A percentile compares a stretch with the other conserved stretches of the same genome.
Evolutionary conservation across 371 early-diverging fungal genomes (phyloP).

Genomic region (Conidiobolus incongruus): DNA sequence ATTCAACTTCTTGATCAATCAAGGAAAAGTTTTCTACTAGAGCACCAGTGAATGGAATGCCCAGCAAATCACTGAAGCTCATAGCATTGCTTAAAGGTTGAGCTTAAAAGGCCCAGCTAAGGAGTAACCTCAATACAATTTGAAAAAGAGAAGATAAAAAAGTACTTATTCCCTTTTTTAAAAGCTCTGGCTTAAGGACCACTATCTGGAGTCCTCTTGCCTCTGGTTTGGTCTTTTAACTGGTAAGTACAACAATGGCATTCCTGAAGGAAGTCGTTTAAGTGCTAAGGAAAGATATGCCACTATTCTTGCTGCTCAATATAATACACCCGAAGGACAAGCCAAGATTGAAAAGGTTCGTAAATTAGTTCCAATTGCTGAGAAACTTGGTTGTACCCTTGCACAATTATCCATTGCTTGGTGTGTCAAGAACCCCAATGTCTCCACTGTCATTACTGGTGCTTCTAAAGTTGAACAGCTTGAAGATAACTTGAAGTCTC

Average conservation of each 20-base stretch:
- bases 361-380: no score
- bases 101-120: slow-evolving; percentile 39
- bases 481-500: no score
- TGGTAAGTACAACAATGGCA: no score
- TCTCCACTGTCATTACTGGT: slow-evolving; percentile 15
- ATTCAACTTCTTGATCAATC: no score
- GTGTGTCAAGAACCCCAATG: slow-evolving; percentile 36
- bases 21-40: slow-evolving; percentile 69
- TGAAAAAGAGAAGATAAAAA: no score
- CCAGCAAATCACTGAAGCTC: slow-evolving; percentile 59
- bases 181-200: slow-evolving; percentile 43
- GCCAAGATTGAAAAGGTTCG: slow-evolving; percentile 21
- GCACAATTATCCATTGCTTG: slow-evolving; percentile 66
- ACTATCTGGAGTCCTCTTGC: slow-evolving; percentile 69
- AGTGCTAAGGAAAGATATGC: slow-evolving; percentile 42
- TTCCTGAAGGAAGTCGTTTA: no score
- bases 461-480: slow-evolving; percentile 50
- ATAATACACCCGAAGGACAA: slow-evolving; percentile 34
- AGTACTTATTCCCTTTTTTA: no score
- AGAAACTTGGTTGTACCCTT: no score
- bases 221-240: slow-evolving; percentile 35
- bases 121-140: no score
- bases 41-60: slow-evolving; percentile 68
- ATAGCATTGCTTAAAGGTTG: slow-evolving; percentile 37
- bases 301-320: slow-evolving; percentile 24